Conservation (phyloP, 192 early-diverging fungal genomes). For the Dissophora globulifera region DNA sequence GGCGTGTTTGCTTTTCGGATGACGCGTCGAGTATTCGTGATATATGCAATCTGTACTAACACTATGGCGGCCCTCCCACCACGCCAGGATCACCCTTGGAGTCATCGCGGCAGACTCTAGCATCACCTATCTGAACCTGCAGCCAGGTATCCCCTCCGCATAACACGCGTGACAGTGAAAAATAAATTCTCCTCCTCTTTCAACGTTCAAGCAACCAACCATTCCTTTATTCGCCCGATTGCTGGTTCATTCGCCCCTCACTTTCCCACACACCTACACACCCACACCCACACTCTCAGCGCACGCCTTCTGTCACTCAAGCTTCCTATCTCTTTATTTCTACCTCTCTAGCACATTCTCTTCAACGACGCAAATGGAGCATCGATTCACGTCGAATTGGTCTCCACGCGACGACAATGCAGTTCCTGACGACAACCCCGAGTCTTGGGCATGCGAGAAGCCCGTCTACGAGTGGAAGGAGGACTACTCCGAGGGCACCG, state of each 20-base stretch:
- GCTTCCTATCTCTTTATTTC: not conserved
- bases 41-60: too few species aligned
- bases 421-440: not conserved
- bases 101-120: conserved; percentile 30
- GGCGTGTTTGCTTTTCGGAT: too few species aligned
- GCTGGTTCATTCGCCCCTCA: not conserved
- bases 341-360: not conserved
- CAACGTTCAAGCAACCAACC: too few species aligned
- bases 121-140: conserved; percentile 30
- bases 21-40: too few species aligned
- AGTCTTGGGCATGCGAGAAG: conserved; percentile 56
- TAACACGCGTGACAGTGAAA: too few species aligned
- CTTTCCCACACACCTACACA: not conserved
- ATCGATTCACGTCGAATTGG: conserved; percentile 6
- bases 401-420: not conserved
- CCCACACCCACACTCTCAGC: too few species aligned
- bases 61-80: too few species aligned
- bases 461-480: conserved; percentile 66
- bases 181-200: too few species aligned
- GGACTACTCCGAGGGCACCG: conserved; percentile 64
- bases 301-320: too few species aligned
- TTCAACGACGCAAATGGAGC: not conserved
- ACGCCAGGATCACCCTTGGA: conserved; percentile 29
- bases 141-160: conserved; percentile 8
- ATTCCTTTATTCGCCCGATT: too few species aligned